phyloP scores from a whole-genome alignment of 805 yeast species.

The Candida adriatica region DNA sequence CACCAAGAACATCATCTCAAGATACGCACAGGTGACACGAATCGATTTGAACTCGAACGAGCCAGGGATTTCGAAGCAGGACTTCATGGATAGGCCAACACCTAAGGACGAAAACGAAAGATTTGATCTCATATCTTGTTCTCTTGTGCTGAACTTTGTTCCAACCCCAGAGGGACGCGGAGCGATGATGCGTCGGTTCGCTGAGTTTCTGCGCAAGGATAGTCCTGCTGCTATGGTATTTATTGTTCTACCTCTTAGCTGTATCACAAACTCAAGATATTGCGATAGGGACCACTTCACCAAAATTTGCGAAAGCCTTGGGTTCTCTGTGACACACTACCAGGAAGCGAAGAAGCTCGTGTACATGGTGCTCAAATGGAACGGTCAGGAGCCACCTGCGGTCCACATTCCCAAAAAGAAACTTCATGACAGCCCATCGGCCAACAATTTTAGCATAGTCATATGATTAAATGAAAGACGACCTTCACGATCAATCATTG shows the following conservation, averaged over 20 bases:
- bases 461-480: conserved; percentile 11
- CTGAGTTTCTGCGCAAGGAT: conserved; percentile 41
- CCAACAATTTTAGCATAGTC: conserved; percentile 66
- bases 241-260: conserved; percentile 84
- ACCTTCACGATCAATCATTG: not conserved
- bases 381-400: conserved; percentile 19
- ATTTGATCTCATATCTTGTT: conserved; percentile 70
- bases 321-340: conserved; percentile 41
- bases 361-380: conserved; percentile 61
- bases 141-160: conserved; percentile 84
- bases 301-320: conserved; percentile 49
- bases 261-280: conserved; percentile 78
- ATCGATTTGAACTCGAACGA: conserved; percentile 82
- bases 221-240: conserved; percentile 39
- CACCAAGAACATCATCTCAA: conserved; percentile 58
- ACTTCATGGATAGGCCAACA: conserved; percentile 71
- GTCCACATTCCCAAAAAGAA: conserved; percentile 34
- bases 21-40: conserved; percentile 31
- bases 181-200: conserved; percentile 60
- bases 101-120: conserved; percentile 40
- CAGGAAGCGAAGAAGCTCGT: conserved; percentile 66
- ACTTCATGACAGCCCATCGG: conserved; percentile 45
- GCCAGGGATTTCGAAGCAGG: conserved; percentile 65
- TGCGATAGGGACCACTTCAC: conserved; percentile 39
- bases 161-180: conserved; percentile 69